Conservation (phyloP, 768 basidiomycete species). For the Paxillus rubicundulus region DNA sequence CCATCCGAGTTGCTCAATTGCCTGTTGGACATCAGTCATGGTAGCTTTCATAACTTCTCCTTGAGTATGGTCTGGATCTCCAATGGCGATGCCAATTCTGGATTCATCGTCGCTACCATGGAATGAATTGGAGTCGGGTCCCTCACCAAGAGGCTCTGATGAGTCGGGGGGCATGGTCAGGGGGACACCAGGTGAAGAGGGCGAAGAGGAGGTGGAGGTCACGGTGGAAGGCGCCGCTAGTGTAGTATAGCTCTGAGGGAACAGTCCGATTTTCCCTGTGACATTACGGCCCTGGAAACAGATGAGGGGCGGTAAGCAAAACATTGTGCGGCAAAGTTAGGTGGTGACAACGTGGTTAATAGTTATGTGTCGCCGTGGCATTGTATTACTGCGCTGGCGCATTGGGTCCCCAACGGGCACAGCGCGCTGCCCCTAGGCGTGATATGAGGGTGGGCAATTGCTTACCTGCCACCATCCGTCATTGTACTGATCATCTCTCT, state of each 20-base stretch:
- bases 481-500: slow-evolving; percentile 88
- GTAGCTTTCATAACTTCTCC: slow-evolving; percentile 80
- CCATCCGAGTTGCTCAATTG: slow-evolving; percentile 81
- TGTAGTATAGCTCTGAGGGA: slow-evolving; percentile 87
- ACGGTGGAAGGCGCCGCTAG: slow-evolving; percentile 43
- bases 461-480: slow-evolving; percentile 95
- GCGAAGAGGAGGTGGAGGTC: slow-evolving; percentile 25
- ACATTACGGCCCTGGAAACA: slow-evolving; percentile 72
- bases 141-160: slow-evolving; percentile 48
- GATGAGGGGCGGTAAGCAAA: slow-evolving; percentile 19
- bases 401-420: slow-evolving; percentile 6
- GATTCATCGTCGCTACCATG: slow-evolving; percentile 20
- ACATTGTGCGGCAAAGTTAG: slow-evolving; percentile 24
- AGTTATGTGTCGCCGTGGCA: slow-evolving; percentile 8
- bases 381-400: not conserved
- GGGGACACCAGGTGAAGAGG: slow-evolving; percentile 24
- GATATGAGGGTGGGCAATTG: slow-evolving; percentile 3
- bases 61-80: slow-evolving; percentile 24
- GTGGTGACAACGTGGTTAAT: slow-evolving; percentile 17
- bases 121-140: slow-evolving; percentile 40
- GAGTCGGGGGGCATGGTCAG: slow-evolving; percentile 20
- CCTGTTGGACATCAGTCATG: slow-evolving; percentile 86
- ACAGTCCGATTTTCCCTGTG: slow-evolving; percentile 81
- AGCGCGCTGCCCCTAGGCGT: slow-evolving; percentile 10
- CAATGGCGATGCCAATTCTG: slow-evolving; percentile 27